Conservation (phyloP, 2,329 filamentous ascomycete genomes). For the Fusarium sp. region DNA sequence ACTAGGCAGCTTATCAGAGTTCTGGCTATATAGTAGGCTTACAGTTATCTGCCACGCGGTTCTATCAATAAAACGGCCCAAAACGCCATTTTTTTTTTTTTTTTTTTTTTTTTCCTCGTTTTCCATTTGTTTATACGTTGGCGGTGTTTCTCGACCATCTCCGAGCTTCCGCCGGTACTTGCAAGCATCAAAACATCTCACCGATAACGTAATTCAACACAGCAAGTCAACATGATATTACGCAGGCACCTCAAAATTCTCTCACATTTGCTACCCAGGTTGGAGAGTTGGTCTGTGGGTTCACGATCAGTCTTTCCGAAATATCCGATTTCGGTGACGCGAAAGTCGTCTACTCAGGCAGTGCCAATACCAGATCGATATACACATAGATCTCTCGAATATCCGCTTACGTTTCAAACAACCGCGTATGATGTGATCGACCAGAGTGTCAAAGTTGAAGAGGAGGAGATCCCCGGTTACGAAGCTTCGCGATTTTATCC, state of each 20-base stretch:
- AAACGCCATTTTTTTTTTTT: background rate
- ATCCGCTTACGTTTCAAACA: background rate
- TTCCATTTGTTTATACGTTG: background rate
- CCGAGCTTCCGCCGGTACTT: background rate
- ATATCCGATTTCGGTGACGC: background rate
- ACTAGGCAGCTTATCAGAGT: background rate
- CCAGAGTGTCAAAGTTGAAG: constrained; percentile 37
- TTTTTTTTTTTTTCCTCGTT: too few species aligned
- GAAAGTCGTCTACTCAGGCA: background rate
- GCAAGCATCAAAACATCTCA: background rate
- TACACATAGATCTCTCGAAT: background rate
- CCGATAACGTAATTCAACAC: background rate
- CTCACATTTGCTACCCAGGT: accelerated
- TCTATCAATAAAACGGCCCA: background rate
- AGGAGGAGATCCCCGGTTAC: constrained; percentile 51
- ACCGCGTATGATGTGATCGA: background rate
- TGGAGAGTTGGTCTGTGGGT: accelerated
- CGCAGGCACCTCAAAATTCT: background rate
- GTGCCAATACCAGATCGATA: background rate
- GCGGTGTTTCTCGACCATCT: background rate
- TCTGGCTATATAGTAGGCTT: too few species aligned
- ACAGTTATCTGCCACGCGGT: background rate
- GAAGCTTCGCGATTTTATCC: constrained; percentile 49
- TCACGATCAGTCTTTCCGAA: background rate
- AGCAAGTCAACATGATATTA: background rate